A percentile compares a stretch with the other conserved stretches of the same genome.
Conservation (phyloP, 2,329 filamentous ascomycete species). For the Fusarium floridanum region DNA sequence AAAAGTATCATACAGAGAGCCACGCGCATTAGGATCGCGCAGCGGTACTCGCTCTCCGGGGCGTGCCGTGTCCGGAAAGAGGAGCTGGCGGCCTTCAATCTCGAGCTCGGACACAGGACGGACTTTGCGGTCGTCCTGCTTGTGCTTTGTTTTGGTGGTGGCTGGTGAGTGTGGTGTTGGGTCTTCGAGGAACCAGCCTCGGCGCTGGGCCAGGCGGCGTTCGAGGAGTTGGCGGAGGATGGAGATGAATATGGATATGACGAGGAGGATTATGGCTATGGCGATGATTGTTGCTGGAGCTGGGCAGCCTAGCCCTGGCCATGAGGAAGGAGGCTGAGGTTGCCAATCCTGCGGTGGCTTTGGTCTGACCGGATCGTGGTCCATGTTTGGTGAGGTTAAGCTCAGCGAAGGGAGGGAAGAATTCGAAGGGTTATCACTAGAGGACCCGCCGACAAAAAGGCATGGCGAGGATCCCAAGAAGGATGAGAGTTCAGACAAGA, state of each 20-base stretch:
- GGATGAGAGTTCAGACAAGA: neutral
- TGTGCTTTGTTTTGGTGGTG: slow-evolving; percentile 6
- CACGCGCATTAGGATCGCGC: slow-evolving; percentile 25
- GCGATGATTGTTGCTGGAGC: slow-evolving; percentile 38
- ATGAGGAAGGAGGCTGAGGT: slow-evolving; percentile 9
- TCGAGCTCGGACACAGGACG: slow-evolving; percentile 33
- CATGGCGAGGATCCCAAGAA: slow-evolving; percentile 16
- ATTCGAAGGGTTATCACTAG: slow-evolving; percentile 12
- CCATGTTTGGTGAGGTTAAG: slow-evolving; percentile 15
- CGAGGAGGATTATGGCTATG: slow-evolving; percentile 33
- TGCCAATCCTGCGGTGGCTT: neutral
- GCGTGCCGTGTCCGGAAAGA: slow-evolving; percentile 24
- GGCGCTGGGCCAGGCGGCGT: slow-evolving; percentile 22
- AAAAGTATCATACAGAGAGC: slow-evolving; percentile 44
- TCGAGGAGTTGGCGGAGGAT: slow-evolving; percentile 35
- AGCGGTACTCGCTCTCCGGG: slow-evolving; percentile 38
- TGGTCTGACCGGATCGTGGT: neutral
- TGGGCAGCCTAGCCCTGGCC: slow-evolving; percentile 28
- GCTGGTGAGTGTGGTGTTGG: slow-evolving; percentile 18
- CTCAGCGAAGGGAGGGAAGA: slow-evolving; percentile 8
- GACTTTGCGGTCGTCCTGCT: neutral
- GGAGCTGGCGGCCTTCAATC: slow-evolving; percentile 32
- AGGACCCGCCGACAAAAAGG: slow-evolving; percentile 10
- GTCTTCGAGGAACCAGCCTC: slow-evolving; percentile 33
- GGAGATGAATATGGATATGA: slow-evolving; percentile 37